Evolutionary conservation across 2,329 filamentous ascomycete genomes (phyloP).

Genomic region (Samsoniella hepiali): DNA sequence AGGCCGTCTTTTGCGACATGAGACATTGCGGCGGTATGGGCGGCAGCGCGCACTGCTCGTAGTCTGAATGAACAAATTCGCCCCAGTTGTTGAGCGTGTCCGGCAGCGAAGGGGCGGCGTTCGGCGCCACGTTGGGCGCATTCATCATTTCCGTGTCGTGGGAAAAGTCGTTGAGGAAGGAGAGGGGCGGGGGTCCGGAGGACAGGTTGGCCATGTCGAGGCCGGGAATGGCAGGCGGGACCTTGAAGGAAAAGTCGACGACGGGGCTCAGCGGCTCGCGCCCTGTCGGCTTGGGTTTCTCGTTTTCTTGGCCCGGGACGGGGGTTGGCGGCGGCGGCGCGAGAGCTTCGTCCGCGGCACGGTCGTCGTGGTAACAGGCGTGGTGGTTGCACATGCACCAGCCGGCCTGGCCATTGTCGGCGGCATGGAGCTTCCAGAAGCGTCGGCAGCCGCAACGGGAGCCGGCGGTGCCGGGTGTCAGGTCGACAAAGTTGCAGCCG

Average conservation of each 20-base stretch:
- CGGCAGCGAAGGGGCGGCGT: conserved; percentile 45
- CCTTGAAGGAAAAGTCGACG: conserved; percentile 45
- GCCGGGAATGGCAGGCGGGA: conserved; percentile 34
- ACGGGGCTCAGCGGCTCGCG: conserved; percentile 53
- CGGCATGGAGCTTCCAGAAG: conserved; percentile 51
- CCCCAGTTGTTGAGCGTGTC: conserved; percentile 56
- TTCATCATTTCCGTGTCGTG: conserved; percentile 27
- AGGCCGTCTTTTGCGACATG: conserved; percentile 50
- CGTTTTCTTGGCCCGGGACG: conserved; percentile 49
- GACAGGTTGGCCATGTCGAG: conserved; percentile 42
- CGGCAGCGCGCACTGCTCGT: conserved; percentile 32
- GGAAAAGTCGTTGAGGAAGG: conserved; percentile 34
- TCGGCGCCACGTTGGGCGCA: conserved; percentile 24
- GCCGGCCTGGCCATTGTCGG: conserved; percentile 39
- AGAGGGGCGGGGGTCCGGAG: conserved; percentile 27
- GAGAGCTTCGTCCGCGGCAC: conserved; percentile 23
- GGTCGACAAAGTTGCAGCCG: conserved; percentile 56
- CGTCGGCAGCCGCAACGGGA: conserved; percentile 58
- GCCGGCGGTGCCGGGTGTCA: conserved; percentile 49
- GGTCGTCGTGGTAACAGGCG: conserved; percentile 58
- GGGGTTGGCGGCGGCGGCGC: conserved; percentile 24
- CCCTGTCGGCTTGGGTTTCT: conserved; percentile 42
- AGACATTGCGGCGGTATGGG: conserved; percentile 50
- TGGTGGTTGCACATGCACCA: conserved; percentile 64
- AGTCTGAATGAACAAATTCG: conserved; percentile 40